Conservation (phyloP, 2,329 filamentous ascomycete species). For the Botryotinia calthae region DNA sequence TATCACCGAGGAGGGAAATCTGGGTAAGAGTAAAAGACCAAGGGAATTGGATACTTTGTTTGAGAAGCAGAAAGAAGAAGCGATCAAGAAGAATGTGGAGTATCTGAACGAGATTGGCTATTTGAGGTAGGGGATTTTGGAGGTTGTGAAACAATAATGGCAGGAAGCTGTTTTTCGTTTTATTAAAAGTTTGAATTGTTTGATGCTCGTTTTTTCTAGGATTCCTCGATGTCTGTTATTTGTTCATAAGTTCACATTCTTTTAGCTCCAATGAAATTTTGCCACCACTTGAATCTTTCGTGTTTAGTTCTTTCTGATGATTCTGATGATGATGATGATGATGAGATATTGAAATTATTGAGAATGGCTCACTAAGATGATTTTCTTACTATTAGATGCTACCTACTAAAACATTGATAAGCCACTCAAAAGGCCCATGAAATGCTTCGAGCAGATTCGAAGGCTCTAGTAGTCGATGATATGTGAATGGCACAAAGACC, state of each 20-base stretch:
- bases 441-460: too few relatives aligned
- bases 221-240: background rate
- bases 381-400: too few relatives aligned
- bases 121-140: background rate
- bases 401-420: too few relatives aligned
- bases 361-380: too few relatives aligned
- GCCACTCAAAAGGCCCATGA: too few relatives aligned
- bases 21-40: constrained; percentile 2
- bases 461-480: too few relatives aligned
- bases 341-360: background rate
- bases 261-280: background rate
- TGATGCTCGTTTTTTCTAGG: background rate
- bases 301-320: background rate
- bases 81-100: constrained; percentile 13
- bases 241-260: background rate
- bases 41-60: background rate
- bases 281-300: background rate
- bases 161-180: background rate
- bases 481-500: too few relatives aligned
- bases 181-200: background rate
- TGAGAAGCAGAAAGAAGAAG: constrained; percentile 1
- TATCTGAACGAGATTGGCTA: constrained; percentile 13
- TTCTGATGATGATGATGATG: too few relatives aligned
- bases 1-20: background rate
- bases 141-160: background rate